Evolutionary conservation across 768 basidiomycete species (phyloP), one percentile per base, ranked within the genome.

Genomic region (Tricholoma terreum): DNA sequence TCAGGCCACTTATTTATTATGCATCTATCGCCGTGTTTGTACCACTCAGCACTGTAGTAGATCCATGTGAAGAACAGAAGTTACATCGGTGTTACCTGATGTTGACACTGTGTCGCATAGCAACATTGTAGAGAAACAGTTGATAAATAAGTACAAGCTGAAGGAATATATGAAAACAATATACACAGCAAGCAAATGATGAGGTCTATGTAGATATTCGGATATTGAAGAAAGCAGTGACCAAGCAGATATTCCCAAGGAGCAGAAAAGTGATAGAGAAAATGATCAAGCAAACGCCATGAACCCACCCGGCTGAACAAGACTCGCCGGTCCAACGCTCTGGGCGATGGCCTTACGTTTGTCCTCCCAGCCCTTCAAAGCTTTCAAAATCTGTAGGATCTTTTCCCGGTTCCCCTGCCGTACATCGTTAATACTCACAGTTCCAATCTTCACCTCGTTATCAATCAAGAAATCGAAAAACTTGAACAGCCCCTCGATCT

Each of bases 401-500:
- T 92, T 94, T 45, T 89, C 87, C 49, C 84, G 77, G 68, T 89
- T 91, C 30, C 90, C 92, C 59, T 84, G 83, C 51, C 92, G 80
- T 33, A 98, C 80, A 71, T 98, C 96, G 67, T 96, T 96, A 73
- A 97, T 95, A 64, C 90, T 94, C 31, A 98, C 88, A 59, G 86
- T 84, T 8, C 90, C 94, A 78, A 96, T 91, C 73, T 89, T 89
- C 56, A 95, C 86, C 50, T 94, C 94, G 58, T 93, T 92, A 64
- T 95, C 93, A 48, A 98, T 80, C 55, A 97, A 73, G 72, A 92
- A 94, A 72, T 98, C 95, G 73, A 97, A 96, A 55, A 96, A 75
- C 56, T 83, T 80, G 76, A 96, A 94, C 27, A 96, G 76, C 14
- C 94, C 92, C 24, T 93, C 91, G 12, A 96, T 75, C 62, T 89